Evolutionary conservation across 2,329 filamentous ascomycete genomes (phyloP), one percentile per base, ranked within the genome.

Genomic region (Alternaria angustiovoidea): DNA sequence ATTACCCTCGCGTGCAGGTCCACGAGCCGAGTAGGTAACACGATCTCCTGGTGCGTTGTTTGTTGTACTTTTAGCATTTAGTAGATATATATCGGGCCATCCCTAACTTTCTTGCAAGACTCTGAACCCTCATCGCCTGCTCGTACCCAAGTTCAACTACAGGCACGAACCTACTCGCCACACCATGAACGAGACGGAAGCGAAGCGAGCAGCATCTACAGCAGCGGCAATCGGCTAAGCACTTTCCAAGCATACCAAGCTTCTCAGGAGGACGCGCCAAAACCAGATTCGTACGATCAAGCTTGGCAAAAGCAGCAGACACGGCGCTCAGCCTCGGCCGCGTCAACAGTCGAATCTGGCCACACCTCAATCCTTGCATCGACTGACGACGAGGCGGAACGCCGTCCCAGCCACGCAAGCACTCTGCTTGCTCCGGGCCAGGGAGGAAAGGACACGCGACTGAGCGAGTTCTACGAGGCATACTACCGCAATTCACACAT

Each of bases 401-500:
- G 59, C 36, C 59, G 63, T 41, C 63, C 64, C 34, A 65, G 63
- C 48, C 56, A 60, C 30, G 41, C 66, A 26, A 65, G 63, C 61
- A 57, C 63, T 20, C 52, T 70, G 32, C 66, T 69, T 53, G 58
- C 67, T 22, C 64, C 72, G 20, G 44, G 54, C 12, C 54, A 64
- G 7, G 57, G 53, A 24, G 54, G 57, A 36, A 64, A 65, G n/a
- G 70, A 74, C 39, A 54, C 69, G 3, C 71, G 74, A 18, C 66
- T 79, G 47, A 78, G 75, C 65, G 77, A 79, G n/a, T 77, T 79
- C 63, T 79, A 77, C 68, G 77, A 79, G 22, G 73, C 75, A 0
- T 79, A 79, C 64, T 79, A 77, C 62, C 73, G 76, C 20, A 65
- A 74, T 20, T 77, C 75, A 24, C 66, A 70, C 30, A 49, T 68